Base-by-base conservation (phyloP, 75 land plant genomes). In the Selaginella tamariscina region DNA sequence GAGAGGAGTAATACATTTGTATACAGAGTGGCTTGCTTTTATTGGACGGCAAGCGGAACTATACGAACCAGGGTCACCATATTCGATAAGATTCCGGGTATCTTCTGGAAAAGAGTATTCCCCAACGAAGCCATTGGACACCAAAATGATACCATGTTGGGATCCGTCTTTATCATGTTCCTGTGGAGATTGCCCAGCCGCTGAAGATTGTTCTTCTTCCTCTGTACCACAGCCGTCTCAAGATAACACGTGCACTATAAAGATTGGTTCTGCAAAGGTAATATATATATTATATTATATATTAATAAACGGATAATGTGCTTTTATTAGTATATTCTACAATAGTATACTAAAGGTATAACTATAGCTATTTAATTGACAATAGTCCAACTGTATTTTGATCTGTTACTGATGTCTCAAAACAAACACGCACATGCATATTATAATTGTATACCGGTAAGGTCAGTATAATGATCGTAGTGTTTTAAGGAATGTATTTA, bases 151-250 rank as follows among this genome's bases (percentile, higher is more conserved):
- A 71, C 78, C 95, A 1, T 93, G 98, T 75, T 72, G 77, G 64
- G 94, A 88, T 66, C 68, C 78, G 68, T 88, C 88, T 63, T 70
- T 93, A 56, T 82, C 91, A 0, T 93, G 98, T 69, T 93, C 98
- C 2, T 93, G 98, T 85, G 98, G 98, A 56, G 98, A 93, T 77
- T 93, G 98, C 65, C 89, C 98, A 23, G 73, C 83, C 23, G 80
- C 93, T 69, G 67, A 80, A 32, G 74, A 56, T 2, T 93, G 98
- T 67, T 69, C 83, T 64, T 70, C 67, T 55, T 56, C 78, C n/a
- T 68, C 74, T 32, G 77, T 77, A 32, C 77, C 97, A 68, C 9
- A 75, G 54, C 56, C 81, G 23, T 15, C 49, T 39, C 82, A 74
- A 30, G 64, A 76, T 30, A 68, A 71, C 32, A 76, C 83, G 0